These are phyloP conservation scores for Hypomyces rosellus DNA, from an alignment of 2,329 filamentous ascomycete species.

Conservation along the genomic window DNA sequence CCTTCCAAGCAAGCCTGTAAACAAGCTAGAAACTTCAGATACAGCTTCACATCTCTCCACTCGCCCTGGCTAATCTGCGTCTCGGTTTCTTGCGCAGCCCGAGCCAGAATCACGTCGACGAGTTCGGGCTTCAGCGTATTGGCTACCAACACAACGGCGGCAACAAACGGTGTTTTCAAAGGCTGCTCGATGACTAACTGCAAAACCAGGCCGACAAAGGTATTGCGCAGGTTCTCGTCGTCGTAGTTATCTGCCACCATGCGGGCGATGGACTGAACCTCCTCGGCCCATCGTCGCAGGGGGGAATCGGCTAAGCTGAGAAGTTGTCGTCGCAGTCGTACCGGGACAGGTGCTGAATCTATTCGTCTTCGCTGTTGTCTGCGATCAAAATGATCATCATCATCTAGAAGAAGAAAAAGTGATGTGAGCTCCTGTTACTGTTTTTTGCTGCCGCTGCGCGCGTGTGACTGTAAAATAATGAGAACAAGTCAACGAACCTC, in stretches of 20 bases:
- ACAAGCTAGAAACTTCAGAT: slow-evolving; percentile 83
- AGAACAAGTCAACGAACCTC: slow-evolving; percentile 53
- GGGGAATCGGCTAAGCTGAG: slow-evolving; percentile 77
- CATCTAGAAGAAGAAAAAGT: slow-evolving; percentile 30
- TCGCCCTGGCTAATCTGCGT: slow-evolving; percentile 62
- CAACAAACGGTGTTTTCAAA: slow-evolving; percentile 93
- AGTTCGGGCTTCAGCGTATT: slow-evolving; percentile 75
- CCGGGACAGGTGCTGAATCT: slow-evolving; percentile 61
- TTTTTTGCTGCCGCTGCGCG: neutral
- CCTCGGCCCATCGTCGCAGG: slow-evolving; percentile 70
- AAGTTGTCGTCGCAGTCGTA: slow-evolving; percentile 71
- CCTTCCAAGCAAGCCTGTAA: slow-evolving; percentile 74
- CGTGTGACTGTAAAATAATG: neutral
- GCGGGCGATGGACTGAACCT: slow-evolving; percentile 67
- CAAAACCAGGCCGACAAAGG: slow-evolving; percentile 66
- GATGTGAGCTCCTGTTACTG: slow-evolving; percentile 1
- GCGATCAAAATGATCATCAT: slow-evolving; percentile 73
- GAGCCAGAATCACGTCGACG: slow-evolving; percentile 61
- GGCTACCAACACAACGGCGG: slow-evolving; percentile 71
- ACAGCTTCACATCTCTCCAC: slow-evolving; percentile 88
- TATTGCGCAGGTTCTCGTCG: slow-evolving; percentile 68
- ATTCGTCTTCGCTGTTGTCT: slow-evolving; percentile 67
- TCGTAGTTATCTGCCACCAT: slow-evolving; percentile 77
- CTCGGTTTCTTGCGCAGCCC: slow-evolving; percentile 57
- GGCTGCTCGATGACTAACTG: slow-evolving; percentile 85